Evolutionary conservation across 805 yeast species (phyloP), one percentile per base, ranked within the genome.

Genomic region (Scheffersomyces lignosus): DNA sequence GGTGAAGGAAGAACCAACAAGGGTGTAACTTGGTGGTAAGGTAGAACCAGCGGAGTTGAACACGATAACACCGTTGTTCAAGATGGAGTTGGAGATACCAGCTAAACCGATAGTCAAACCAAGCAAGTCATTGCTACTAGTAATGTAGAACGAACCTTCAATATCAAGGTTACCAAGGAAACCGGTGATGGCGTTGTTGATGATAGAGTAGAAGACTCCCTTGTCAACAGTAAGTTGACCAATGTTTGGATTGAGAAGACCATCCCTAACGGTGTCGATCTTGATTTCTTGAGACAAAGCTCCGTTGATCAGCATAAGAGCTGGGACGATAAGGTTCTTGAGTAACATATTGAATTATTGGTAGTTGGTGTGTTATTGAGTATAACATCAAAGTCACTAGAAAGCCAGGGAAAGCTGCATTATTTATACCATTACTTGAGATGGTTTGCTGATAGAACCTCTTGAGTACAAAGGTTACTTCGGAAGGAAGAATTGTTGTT

Each of bases 151-250:
- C 2, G 47, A 52, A 24, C 45, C 53, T 15, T 31, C 34, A 10
- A 51, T 38, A 12, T 17, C n/a, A 17, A 45, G 40, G 18, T 34
- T 34, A 9, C 56, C 56, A 20, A 40, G 31, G 6, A 49, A 26
- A 4, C 36, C 16, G 3, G 48, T 38, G 10, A 40, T 13, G n/a
- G 44, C 34, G 23, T 47, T 48, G 31, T 43, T 30, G 27, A 49
- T 37, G 7, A 49, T 43, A 12, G 56, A 48, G 39, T 43, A 48
- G 34, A 43, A 51, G 1, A 45, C 54, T 15, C 47, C 51, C 12
- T 47, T 33, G 7, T 29, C 7, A 28, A 43, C 30, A 10, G 39
- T 47, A 18, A 53, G 37, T 31, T 37, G 43, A 15, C 60, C 63
- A 24, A 54, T 24, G 12, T 39, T 12, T 18, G 54, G 22, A 17